phyloP scores from a whole-genome alignment of 208 protist species.

The Acanthamoeba quina region DNA sequence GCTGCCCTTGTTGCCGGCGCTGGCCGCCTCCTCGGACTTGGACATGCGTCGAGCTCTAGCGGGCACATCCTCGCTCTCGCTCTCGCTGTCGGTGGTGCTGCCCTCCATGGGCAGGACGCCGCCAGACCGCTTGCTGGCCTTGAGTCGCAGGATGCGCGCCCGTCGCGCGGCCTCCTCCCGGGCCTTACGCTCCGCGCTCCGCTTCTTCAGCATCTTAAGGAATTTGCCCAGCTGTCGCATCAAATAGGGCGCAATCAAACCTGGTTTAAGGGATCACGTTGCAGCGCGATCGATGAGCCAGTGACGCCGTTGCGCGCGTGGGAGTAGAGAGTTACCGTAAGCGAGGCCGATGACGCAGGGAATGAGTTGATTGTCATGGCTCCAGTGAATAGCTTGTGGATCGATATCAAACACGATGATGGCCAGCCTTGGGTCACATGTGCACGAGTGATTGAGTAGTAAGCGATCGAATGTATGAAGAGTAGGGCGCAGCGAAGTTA shows the following conservation, averaged over 20 bases:
- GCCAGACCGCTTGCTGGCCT: constrained; percentile 20
- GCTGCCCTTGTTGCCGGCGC: neutral
- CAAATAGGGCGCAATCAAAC: neutral
- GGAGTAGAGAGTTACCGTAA: neutral
- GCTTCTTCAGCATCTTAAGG: neutral
- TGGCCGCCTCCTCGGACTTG: neutral
- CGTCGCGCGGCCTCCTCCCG: constrained; percentile 11
- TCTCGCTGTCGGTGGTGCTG: constrained; percentile 33
- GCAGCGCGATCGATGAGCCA: neutral
- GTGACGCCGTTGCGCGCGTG: too few relatives aligned
- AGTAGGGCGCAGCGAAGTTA: too few relatives aligned
- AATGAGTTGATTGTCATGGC: neutral
- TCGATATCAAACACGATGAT: constrained; percentile 30
- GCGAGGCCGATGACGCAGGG: neutral
- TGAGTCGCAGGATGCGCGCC: constrained; percentile 38
- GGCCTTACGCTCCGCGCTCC: constrained; percentile 5
- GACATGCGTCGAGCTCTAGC: neutral
- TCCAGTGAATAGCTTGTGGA: neutral
- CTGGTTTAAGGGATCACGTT: neutral
- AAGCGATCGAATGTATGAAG: too few relatives aligned
- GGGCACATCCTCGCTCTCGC: constrained; percentile 25
- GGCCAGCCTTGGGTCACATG: neutral
- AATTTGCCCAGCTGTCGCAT: neutral
- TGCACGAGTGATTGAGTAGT: neutral
- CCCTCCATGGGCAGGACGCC: neutral